phyloP scores from a whole-genome alignment of 306 rosid genomes.

The Adenanthera pavonina region DNA sequence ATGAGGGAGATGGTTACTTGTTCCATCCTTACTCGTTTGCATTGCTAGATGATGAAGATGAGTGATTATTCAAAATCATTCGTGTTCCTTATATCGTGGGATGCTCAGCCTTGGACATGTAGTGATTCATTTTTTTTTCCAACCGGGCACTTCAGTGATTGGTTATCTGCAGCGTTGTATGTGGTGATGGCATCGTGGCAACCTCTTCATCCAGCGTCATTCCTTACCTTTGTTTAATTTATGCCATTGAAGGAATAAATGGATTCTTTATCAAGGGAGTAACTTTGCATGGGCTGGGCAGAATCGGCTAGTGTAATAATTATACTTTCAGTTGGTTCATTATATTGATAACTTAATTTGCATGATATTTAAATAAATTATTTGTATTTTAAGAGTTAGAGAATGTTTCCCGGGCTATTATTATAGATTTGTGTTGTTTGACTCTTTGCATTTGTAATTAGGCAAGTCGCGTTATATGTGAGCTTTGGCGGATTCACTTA shows the following conservation, averaged over 20 bases:
- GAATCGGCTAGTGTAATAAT: conserved; percentile 45
- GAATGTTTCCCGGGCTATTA: not conserved
- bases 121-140: conserved; percentile 48
- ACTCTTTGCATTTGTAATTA: not conserved
- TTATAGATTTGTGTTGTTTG: not conserved
- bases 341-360: conserved; percentile 3
- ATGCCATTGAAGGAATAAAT: conserved; percentile 45
- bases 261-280: conserved; percentile 20
- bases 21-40: conserved; percentile 80
- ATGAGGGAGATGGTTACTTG: conserved; percentile 86
- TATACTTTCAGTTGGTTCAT: not conserved
- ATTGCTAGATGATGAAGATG: conserved; percentile 69
- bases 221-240: conserved; percentile 42
- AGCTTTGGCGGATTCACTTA: not conserved
- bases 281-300: conserved; percentile 32
- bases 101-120: conserved; percentile 50
- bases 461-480: not conserved
- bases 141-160: conserved; percentile 32
- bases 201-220: conserved; percentile 35
- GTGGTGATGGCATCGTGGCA: conserved; percentile 23
- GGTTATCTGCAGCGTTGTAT: conserved; percentile 26
- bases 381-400: not conserved
- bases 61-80: conserved; percentile 46
- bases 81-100: conserved; percentile 10
- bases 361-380: not conserved